A percentile compares a stretch with the other conserved stretches of the same genome.
phyloP scores from a whole-genome alignment of 768 basidiomycete genomes.

The Tricholoma sp. region DNA sequence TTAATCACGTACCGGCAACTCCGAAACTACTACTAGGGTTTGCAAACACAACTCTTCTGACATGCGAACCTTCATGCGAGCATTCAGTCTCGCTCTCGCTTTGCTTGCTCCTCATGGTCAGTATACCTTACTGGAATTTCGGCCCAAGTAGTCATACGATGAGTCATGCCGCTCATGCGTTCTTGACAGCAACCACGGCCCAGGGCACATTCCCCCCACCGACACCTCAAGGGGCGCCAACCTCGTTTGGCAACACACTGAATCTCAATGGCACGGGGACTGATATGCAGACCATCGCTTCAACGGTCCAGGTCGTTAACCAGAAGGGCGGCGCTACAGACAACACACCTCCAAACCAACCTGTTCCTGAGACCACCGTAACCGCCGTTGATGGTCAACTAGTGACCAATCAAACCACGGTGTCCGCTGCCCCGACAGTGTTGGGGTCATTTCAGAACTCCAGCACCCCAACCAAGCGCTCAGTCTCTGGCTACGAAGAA shows the following conservation, averaged over 20 bases:
- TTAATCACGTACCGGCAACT: too few relatives aligned
- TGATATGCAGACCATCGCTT: conserved; percentile 20
- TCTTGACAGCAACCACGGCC: neutral
- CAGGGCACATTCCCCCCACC: conserved; percentile 2
- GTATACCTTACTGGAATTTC: too few relatives aligned
- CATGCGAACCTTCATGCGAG: too few relatives aligned
- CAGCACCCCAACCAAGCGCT: conserved; percentile 14
- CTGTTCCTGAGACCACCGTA: conserved; percentile 30
- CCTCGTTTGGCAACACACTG: neutral
- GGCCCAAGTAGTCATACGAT: too few relatives aligned
- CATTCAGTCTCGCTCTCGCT: too few relatives aligned
- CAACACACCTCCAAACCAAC: conserved; percentile 27
- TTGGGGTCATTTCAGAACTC: neutral
- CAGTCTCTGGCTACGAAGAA: conserved; percentile 24
- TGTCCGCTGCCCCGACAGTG: neutral
- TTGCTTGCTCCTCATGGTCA: too few relatives aligned
- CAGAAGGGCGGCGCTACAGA: conserved; percentile 32
- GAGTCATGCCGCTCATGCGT: too few relatives aligned
- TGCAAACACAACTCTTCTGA: too few relatives aligned
- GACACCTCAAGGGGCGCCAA: conserved; percentile 2
- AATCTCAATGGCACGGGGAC: conserved; percentile 4
- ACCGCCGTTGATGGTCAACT: conserved; percentile 42
- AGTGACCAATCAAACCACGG: conserved; percentile 10
- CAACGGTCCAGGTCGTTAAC: conserved; percentile 29
- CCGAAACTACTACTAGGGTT: too few relatives aligned